These are phyloP conservation scores for Fusarium domesticum DNA, from an alignment of 2,329 filamentous ascomycete species.

Conservation along the genomic window DNA sequence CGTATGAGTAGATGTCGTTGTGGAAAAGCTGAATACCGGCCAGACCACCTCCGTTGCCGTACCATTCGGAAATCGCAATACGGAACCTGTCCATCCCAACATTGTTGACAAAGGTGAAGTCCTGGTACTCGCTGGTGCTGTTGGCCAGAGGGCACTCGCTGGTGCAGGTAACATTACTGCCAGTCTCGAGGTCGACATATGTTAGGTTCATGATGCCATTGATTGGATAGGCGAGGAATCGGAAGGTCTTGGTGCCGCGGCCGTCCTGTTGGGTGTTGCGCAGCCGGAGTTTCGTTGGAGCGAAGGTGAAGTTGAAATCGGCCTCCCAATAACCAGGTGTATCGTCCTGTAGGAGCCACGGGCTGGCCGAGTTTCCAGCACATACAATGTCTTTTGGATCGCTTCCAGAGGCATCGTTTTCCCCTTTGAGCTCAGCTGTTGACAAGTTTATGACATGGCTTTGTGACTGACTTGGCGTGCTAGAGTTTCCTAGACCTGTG, in stretches of 20 bases:
- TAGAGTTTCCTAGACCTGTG: constrained; percentile 80
- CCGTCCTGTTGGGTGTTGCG: constrained; percentile 84
- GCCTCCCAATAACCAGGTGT: constrained; percentile 80
- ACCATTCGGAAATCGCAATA: constrained; percentile 83
- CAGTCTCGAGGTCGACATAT: constrained; percentile 73
- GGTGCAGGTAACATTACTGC: constrained; percentile 69
- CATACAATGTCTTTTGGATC: constrained; percentile 83
- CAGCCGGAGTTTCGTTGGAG: constrained; percentile 80
- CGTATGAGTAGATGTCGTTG: constrained; percentile 81
- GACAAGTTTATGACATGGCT: constrained; percentile 81
- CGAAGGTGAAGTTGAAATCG: constrained; percentile 76
- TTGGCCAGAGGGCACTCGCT: constrained; percentile 76
- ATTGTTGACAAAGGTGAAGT: constrained; percentile 85
- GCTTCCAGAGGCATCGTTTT: constrained; percentile 56
- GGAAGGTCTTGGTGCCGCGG: constrained; percentile 82
- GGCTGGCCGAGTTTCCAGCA: constrained; percentile 64
- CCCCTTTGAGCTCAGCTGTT: constrained; percentile 69
- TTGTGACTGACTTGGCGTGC: constrained; percentile 62
- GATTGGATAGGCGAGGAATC: constrained; percentile 80
- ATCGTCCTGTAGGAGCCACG: constrained; percentile 74
- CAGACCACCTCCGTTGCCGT: constrained; percentile 79
- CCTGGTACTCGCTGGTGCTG: constrained; percentile 69
- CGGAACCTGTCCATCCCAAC: constrained; percentile 87
- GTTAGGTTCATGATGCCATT: constrained; percentile 96
- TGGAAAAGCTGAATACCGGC: constrained; percentile 84